These are phyloP conservation scores for Leishmania aethiopica DNA, from an alignment of 208 protist genomes.

Conservation along the genomic window DNA sequence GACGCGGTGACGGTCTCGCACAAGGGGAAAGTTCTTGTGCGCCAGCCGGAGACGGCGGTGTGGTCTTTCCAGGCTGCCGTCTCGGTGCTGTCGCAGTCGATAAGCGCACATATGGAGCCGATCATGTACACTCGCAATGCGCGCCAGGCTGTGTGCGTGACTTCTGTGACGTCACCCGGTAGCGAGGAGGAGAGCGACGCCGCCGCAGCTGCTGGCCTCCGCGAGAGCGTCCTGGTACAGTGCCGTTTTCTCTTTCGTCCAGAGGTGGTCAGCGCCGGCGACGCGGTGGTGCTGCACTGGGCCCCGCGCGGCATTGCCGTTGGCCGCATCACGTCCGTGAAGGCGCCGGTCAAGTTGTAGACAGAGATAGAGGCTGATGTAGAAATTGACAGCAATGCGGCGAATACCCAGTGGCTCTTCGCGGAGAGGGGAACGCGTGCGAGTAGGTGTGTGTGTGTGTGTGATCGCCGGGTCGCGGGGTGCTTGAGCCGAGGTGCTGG, in stretches of 20 bases:
- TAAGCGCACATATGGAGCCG: constrained; percentile 63
- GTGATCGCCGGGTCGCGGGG: neutral
- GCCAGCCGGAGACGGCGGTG: constrained; percentile 26
- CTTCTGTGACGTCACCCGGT: constrained; percentile 1
- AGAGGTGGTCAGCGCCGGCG: constrained; percentile 64
- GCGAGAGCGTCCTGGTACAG: constrained; percentile 11
- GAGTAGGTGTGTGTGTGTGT: neutral
- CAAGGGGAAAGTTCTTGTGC: constrained; percentile 75
- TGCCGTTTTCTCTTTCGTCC: constrained; percentile 79
- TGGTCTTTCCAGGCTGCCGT: constrained; percentile 42
- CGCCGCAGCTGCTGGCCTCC: neutral
- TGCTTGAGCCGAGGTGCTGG: neutral
- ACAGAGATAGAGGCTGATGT: neutral
- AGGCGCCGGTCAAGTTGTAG: neutral
- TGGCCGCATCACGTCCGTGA: constrained; percentile 36
- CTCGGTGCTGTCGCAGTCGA: constrained; percentile 59
- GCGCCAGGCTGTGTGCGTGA: constrained; percentile 69
- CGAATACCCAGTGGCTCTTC: neutral
- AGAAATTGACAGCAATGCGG: neutral
- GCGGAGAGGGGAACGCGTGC: neutral
- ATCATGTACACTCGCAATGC: constrained; percentile 81
- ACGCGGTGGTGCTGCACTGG: constrained; percentile 77
- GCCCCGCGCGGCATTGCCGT: constrained; percentile 72
- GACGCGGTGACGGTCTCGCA: constrained; percentile 47
- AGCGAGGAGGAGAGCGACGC: neutral